Base-by-base conservation (phyloP, 768 basidiomycete species). In the Sutorius australiensis region DNA sequence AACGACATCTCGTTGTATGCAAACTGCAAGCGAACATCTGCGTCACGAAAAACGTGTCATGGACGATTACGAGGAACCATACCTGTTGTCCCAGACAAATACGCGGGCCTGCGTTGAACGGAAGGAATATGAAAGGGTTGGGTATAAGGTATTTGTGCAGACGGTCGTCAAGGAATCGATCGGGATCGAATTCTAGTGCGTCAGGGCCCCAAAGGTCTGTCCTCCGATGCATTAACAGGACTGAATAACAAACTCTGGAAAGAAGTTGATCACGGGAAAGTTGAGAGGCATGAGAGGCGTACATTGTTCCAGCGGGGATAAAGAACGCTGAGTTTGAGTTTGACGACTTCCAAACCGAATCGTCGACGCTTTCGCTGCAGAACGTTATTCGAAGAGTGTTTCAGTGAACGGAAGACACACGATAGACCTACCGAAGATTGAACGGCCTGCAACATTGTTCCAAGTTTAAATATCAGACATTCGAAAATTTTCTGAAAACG, bases 61-160 rank as follows among this genome's bases (percentile, higher is more conserved):
- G 21, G 32, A 40, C 6, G 13, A 40, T 1, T 5, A 53, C 16
- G 40, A 17, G 24, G 17, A 27, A 0, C 62, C 69, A 14, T 47
- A 67, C 71, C 61, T 75, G 72, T 55, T 68, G 72, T 9, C 72
- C 72, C 3, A 73, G 61, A 45, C 72, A 73, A 48, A 72, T 72
- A 9, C 71, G 60, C 14, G 73, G 74, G 5, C 75, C 73, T 0
- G 74, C 73, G 31, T 76, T 75, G 48, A 75, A 75, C 1, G 74
- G 75, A 16, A 76, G 56, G 54, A 76, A 77, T 53, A 73, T 72
- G 53, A 62, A 76, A 0, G 74, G 74, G 41, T 76, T 77, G 1
- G 73, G 66, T 8, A 57, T 66, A 10, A 77, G 57, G 50, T 73
- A 69, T 54, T 62, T 67, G 34, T 40, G 60, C 21, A 74, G 51